Evolutionary conservation across 306 rosid species (phyloP).

Genomic region (Lagenaria siceraria): DNA sequence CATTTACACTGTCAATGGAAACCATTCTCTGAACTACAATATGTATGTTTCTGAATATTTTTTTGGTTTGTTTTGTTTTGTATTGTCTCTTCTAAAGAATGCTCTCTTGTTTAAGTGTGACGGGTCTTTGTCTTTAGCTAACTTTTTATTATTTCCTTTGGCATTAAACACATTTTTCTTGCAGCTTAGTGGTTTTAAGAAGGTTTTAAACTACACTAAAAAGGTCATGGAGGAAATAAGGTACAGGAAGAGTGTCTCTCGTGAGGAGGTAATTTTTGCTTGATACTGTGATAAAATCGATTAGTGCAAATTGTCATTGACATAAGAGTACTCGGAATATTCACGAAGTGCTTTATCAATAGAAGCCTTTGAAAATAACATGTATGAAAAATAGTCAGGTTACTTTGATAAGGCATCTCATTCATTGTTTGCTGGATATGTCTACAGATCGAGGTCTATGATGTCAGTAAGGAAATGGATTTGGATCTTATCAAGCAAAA

Average conservation of each 20-base stretch:
- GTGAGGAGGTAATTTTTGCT: constrained; percentile 74
- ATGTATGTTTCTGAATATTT: constrained; percentile 34
- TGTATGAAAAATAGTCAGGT: too few species aligned
- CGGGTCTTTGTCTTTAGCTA: constrained; percentile 1
- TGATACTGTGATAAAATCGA: not conserved
- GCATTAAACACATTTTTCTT: constrained; percentile 13
- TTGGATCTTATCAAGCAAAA: constrained; percentile 96
- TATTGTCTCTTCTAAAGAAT: not conserved
- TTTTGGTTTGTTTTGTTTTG: constrained; percentile 10
- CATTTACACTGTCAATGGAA: constrained; percentile 99
- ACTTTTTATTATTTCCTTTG: constrained; percentile 10
- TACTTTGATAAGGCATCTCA: not conserved
- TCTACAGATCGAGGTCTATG: constrained; percentile 82
- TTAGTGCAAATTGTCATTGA: not conserved
- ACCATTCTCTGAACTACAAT: constrained; percentile 83
- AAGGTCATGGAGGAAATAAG: constrained; percentile 76
- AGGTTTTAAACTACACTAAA: constrained; percentile 86
- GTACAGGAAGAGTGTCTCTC: constrained; percentile 61
- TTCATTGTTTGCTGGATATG: not conserved
- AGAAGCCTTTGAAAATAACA: not conserved
- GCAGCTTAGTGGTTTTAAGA: constrained; percentile 99
- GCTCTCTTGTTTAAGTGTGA: not conserved
- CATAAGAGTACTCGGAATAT: not conserved
- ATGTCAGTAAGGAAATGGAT: constrained; percentile 99
- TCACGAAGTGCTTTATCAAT: not conserved